A percentile compares a stretch with the other conserved stretches of the same genome.
Conservation (phyloP, 1,284 basidiomycete species). For the Cutaneotrichosporon mucoides region DNA sequence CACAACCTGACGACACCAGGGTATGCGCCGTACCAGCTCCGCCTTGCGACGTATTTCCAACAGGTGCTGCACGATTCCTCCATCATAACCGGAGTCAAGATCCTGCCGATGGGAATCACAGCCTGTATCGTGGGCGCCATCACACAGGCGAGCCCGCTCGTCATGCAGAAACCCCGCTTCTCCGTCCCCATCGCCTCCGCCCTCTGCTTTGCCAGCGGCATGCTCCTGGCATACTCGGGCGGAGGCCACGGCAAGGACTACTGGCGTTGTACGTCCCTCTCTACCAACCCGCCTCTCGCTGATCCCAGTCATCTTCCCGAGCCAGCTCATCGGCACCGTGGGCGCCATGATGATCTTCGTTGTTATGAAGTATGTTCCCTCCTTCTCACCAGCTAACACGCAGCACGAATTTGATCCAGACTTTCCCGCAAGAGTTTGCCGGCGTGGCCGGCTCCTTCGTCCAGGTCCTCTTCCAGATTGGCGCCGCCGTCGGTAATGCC, state of each 20-base stretch:
- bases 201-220: slow-evolving; percentile 34
- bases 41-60: slow-evolving; percentile 45
- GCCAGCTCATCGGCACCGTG: slow-evolving; percentile 37
- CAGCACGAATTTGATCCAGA: slow-evolving; percentile 33
- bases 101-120: slow-evolving; percentile 45
- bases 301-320: slow-evolving; percentile 31
- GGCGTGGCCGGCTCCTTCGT: slow-evolving; percentile 41
- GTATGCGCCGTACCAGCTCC: slow-evolving; percentile 44
- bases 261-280: slow-evolving; percentile 26
- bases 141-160: slow-evolving; percentile 31
- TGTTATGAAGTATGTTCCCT: slow-evolving; percentile 26
- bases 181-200: slow-evolving; percentile 33
- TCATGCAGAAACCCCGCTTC: slow-evolving; percentile 39
- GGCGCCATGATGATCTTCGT: slow-evolving; percentile 45
- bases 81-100: slow-evolving; percentile 42
- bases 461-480: slow-evolving; percentile 46
- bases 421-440: slow-evolving; percentile 37
- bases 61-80: slow-evolving; percentile 35
- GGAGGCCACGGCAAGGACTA: slow-evolving; percentile 42
- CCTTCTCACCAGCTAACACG: not conserved
- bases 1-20: not conserved
- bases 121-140: slow-evolving; percentile 36
- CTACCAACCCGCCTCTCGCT: not conserved
- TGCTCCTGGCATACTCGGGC: slow-evolving; percentile 40
- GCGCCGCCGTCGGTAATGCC: slow-evolving; percentile 44